Base-by-base conservation (phyloP, 1,284 basidiomycete species). In the Marasmius oreades region DNA sequence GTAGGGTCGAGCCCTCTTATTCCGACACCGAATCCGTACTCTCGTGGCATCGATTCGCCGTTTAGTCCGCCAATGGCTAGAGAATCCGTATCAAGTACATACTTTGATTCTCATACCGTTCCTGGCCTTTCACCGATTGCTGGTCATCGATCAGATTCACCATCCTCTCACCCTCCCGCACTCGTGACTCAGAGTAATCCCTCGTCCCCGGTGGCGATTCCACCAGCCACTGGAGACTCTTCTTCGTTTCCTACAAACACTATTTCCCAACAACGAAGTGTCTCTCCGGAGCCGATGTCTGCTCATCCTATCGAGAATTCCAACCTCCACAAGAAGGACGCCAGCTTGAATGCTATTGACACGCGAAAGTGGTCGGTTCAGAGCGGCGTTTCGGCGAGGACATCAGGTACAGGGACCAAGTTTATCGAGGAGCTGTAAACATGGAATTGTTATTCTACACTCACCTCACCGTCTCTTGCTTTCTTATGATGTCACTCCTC, bases 401-500 rank as follows among this genome's bases (percentile, higher is more conserved):
- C 60, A 6, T 57, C 57, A 31, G 50, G 28, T n/a, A 53, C 53
- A 20, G 60, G 60, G 8, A 62, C 60, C 5, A 62, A 59, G 48
- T 62, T 62, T 31, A 39, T 59, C n/a, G 60, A 62, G 55, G 56
- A 44, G 3, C 44, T 62, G 47, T 62, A 58, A 47, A 24, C 24
- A 14, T 43, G 14, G 5, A 42, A 22, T 22, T 42, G 4, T n/a
- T 6, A 5, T 22, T n/a, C 5, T n/a, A n/a, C 6, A 42, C 20
- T 5, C n/a, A 22, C 39, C 39, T 4, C 14, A 14, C 14, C 39
- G 39, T 14, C n/a, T 42, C 16, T 42, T 42, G 4, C 14, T 6
- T 42, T n/a, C 20, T 42, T 14, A 42, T 42, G 39, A 31, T 10
- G 10, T 31, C 10, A 5, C 4, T 31, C 10, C 10, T 31, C 28